Percentiles rank a stretch among this genome's conserved stretches.
These are phyloP conservation scores for Penicillium crystallinum DNA, from an alignment of 495 filamentous ascomycete species.

Conservation along the genomic window DNA sequence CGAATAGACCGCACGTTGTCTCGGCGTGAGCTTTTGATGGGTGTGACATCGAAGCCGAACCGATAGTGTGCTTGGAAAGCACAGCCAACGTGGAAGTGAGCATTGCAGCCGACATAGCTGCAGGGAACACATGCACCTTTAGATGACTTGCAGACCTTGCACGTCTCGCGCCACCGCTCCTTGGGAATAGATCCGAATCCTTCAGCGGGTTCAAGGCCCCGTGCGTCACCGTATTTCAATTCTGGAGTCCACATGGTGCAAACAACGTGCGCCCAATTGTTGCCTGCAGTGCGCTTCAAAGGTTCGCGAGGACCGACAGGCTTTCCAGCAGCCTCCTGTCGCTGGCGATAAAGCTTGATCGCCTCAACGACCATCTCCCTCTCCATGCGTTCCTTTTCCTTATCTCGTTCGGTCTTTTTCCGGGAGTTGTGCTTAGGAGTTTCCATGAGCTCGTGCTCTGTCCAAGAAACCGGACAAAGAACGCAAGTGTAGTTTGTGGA, in stretches of 20 bases:
- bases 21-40: conserved; percentile 79
- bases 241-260: conserved; percentile 91
- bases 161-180: conserved; percentile 62
- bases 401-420: conserved; percentile 91
- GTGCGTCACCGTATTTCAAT: conserved; percentile 81
- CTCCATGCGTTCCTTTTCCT: conserved; percentile 80
- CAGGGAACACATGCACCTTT: conserved; percentile 78
- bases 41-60: conserved; percentile 85
- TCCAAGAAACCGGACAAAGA: conserved; percentile 71
- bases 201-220: conserved; percentile 75
- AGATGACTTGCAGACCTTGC: conserved; percentile 71
- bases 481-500: conserved; percentile 91
- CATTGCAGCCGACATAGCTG: conserved; percentile 62
- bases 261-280: conserved; percentile 97
- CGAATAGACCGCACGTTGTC: conserved; percentile 69
- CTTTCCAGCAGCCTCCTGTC: conserved; percentile 74
- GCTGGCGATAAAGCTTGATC: conserved; percentile 71
- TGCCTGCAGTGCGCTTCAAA: conserved; percentile 84
- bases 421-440: conserved; percentile 77
- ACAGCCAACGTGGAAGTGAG: conserved; percentile 82
- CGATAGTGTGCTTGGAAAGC: conserved; percentile 76
- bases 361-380: conserved; percentile 70
- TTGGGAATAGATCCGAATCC: conserved; percentile 75
- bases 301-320: conserved; percentile 84
- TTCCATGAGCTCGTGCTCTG: conserved; percentile 77